Percentiles rank a stretch among this genome's conserved stretches.
phyloP scores from a whole-genome alignment of 2,329 filamentous ascomycete genomes.

The Fusarium nodosum region DNA sequence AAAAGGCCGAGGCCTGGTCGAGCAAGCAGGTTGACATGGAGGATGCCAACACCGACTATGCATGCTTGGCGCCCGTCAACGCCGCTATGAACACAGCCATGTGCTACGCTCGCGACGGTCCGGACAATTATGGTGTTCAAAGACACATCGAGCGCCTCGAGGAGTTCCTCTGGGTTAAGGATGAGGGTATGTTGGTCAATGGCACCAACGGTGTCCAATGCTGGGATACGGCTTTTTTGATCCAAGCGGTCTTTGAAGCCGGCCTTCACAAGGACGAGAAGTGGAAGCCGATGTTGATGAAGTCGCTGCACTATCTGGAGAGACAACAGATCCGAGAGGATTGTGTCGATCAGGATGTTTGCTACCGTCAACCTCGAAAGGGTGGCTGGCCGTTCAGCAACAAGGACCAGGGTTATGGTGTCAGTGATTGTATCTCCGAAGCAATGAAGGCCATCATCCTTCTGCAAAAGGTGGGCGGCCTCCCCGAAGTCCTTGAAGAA shows the following conservation, averaged over 20 bases:
- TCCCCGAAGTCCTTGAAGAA: conserved; percentile 79
- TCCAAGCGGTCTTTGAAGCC: conserved; percentile 84
- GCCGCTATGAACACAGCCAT: conserved; percentile 89
- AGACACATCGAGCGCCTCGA: conserved; percentile 84
- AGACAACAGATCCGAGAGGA: conserved; percentile 92
- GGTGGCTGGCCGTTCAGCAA: conserved; percentile 98
- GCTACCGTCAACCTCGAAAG: conserved; percentile 91
- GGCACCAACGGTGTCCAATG: conserved; percentile 98
- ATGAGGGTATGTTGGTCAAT: conserved; percentile 93
- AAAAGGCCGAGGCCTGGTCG: conserved; percentile 82
- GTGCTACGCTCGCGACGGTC: conserved; percentile 88
- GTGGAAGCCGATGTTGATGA: conserved; percentile 86
- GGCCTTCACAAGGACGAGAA: conserved; percentile 81
- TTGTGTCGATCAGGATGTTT: conserved; percentile 79
- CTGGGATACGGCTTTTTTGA: conserved; percentile 94
- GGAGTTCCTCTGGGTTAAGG: conserved; percentile 92
- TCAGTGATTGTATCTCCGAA: conserved; percentile 95
- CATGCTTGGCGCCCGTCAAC: conserved; percentile 89
- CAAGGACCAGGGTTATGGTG: conserved; percentile 91
- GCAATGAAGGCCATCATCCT: conserved; percentile 88
- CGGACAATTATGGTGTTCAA: conserved; percentile 77
- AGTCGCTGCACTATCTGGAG: conserved; percentile 87
- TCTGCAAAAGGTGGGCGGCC: conserved; percentile 83
- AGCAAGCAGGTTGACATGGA: conserved; percentile 90
- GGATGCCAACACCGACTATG: conserved; percentile 91